Evolutionary conservation across 495 filamentous ascomycete species (phyloP).

Genomic region (Pseudomonodictys pantanalensis): DNA sequence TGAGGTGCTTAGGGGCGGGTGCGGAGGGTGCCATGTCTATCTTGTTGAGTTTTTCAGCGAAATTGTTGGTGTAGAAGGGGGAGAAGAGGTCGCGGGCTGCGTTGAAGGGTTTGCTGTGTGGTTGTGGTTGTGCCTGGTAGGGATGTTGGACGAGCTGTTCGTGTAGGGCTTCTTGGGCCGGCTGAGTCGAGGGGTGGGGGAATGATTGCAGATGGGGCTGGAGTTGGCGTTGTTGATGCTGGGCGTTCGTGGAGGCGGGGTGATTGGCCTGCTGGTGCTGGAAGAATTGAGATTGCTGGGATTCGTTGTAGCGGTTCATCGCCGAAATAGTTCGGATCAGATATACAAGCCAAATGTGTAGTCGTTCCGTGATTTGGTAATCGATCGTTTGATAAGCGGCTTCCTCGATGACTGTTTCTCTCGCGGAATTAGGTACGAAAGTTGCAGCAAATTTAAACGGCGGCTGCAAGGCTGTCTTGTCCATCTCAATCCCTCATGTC

Average conservation of each 20-base stretch:
- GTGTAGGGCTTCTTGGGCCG: slow-evolving; percentile 1
- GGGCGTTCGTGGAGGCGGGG: too few species aligned
- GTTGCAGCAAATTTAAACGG: background rate
- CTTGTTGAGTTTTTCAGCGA: background rate
- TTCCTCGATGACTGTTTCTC: background rate
- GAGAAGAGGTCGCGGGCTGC: background rate
- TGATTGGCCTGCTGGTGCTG: background rate
- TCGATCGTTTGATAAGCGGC: slow-evolving; percentile 5
- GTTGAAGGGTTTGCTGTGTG: slow-evolving; percentile 1
- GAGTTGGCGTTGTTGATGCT: background rate
- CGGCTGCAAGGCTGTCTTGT: background rate
- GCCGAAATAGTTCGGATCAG: background rate
- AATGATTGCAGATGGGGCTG: slow-evolving; percentile 10
- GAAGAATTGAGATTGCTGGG: background rate
- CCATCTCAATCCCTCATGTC: background rate
- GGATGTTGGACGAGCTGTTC: background rate
- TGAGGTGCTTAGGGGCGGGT: slow-evolving; percentile 51
- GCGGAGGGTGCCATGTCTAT: slow-evolving; percentile 31
- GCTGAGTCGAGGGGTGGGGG: background rate
- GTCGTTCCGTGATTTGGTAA: slow-evolving; percentile 14
- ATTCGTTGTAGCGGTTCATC: background rate
- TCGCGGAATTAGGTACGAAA: slow-evolving; percentile 2
- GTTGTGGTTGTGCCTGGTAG: background rate
- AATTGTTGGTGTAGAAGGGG: background rate
- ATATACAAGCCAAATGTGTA: slow-evolving; percentile 3